Evolutionary conservation across 371 early-diverging fungal genomes (phyloP).

Genomic region (Haplosporangium sp.): DNA sequence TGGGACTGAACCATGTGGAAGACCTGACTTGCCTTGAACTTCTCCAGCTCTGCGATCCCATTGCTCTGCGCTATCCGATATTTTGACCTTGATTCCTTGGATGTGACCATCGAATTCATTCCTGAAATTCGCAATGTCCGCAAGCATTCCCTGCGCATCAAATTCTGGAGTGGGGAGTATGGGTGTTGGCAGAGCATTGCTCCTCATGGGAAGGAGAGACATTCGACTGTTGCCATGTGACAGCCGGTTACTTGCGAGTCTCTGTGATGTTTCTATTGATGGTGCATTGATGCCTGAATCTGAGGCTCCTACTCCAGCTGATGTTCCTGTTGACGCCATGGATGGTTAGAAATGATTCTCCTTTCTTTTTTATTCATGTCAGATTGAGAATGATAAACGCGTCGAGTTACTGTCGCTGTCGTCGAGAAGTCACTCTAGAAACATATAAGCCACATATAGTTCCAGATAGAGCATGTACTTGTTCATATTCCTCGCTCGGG

Average conservation of each 20-base stretch:
- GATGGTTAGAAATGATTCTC: not conserved
- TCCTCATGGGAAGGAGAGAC: constrained; percentile 23
- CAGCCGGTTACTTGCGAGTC: constrained; percentile 17
- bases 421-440: too few relatives aligned
- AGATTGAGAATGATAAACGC: too few relatives aligned
- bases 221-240: constrained; percentile 30
- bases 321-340: not conserved
- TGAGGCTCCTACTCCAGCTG: not conserved
- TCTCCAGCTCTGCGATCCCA: constrained; percentile 40
- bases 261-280: not conserved
- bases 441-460: too few relatives aligned
- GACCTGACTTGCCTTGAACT: constrained; percentile 15
- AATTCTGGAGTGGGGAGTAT: constrained; percentile 28
- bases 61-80: constrained; percentile 27
- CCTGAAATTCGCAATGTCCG: constrained; percentile 24
- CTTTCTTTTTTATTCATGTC: not conserved
- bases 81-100: constrained; percentile 41
- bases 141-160: constrained; percentile 36
- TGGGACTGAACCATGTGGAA: not conserved
- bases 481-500: too few relatives aligned
- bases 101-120: constrained; percentile 31
- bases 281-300: not conserved
- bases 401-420: too few relatives aligned
- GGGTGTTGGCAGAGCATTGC: constrained; percentile 4
- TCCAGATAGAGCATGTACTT: too few relatives aligned